These are phyloP conservation scores for Leptomonas pyrrhocoris DNA, from an alignment of 208 protist species.

Conservation along the genomic window DNA sequence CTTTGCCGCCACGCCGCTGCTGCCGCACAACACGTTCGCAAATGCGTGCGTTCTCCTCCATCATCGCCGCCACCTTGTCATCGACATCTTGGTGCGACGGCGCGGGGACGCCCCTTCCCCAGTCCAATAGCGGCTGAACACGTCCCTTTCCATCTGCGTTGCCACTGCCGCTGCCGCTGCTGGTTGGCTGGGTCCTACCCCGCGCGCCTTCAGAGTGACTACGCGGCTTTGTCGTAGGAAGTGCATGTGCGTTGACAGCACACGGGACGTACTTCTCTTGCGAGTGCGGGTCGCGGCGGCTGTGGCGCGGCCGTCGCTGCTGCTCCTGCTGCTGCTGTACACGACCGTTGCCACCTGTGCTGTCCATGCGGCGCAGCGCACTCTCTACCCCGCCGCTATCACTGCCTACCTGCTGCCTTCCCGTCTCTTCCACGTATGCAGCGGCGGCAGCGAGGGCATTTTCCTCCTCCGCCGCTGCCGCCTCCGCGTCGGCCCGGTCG, in stretches of 20 bases:
- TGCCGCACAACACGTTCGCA: constrained; percentile 29
- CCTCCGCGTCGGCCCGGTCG: constrained; percentile 24
- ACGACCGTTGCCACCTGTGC: background rate
- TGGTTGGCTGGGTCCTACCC: background rate
- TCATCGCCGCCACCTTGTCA: constrained; percentile 45
- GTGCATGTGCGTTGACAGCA: background rate
- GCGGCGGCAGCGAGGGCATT: background rate
- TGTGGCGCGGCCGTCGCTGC: background rate
- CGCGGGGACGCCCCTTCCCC: constrained; percentile 21
- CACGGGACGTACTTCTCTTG: background rate
- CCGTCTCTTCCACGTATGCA: background rate
- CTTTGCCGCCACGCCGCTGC: background rate
- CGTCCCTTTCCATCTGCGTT: background rate
- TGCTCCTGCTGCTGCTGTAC: constrained; percentile 3
- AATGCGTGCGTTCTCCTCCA: constrained; percentile 54
- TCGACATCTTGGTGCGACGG: constrained; percentile 39
- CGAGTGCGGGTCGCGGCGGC: background rate
- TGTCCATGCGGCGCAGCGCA: background rate
- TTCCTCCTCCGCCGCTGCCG: constrained; percentile 10
- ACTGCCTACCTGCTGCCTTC: background rate
- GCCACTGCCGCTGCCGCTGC: background rate
- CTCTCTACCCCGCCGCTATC: background rate
- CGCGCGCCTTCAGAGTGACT: constrained; percentile 7
- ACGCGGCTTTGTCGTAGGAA: background rate
- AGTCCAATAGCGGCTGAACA: constrained; percentile 11